These are phyloP conservation scores for Suillus placidus DNA, from an alignment of 768 basidiomycete genomes.

Conservation along the genomic window DNA sequence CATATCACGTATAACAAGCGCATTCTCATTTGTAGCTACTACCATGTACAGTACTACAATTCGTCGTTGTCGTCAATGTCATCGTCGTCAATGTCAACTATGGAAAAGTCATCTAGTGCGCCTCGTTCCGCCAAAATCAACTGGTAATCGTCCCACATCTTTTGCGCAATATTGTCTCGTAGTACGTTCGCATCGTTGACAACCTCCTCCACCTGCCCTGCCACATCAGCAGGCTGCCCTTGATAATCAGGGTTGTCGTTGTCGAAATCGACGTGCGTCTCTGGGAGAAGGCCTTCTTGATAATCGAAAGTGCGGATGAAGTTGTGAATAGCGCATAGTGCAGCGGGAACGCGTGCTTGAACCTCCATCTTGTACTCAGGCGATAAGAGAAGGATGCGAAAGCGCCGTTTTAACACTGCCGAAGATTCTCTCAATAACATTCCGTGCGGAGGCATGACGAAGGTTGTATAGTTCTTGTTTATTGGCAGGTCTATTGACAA, in stretches of 20 bases:
- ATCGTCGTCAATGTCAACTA: too few relatives aligned
- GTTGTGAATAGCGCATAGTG: constrained; percentile 28
- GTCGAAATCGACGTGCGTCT: background rate
- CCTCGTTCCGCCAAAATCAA: too few relatives aligned
- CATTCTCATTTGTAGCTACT: too few relatives aligned
- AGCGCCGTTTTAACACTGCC: constrained; percentile 38
- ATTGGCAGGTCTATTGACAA: constrained; percentile 31
- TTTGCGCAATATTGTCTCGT: constrained; percentile 23
- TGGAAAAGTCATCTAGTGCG: too few relatives aligned
- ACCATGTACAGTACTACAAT: too few relatives aligned
- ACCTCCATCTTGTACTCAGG: constrained; percentile 18
- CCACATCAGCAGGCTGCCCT: too few relatives aligned
- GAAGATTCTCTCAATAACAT: constrained; percentile 28
- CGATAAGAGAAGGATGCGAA: constrained; percentile 20
- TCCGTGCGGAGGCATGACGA: constrained; percentile 36
- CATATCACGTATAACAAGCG: too few relatives aligned
- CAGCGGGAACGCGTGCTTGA: constrained; percentile 26
- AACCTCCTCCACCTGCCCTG: too few relatives aligned
- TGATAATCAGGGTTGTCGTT: too few relatives aligned
- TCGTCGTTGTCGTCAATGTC: too few relatives aligned
- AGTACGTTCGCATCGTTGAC: background rate
- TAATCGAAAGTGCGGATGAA: constrained; percentile 22
- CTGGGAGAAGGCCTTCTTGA: constrained; percentile 5
- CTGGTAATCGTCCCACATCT: constrained; percentile 24
- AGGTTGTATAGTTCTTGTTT: constrained; percentile 47